Evolutionary conservation across 2,329 filamentous ascomycete species (phyloP), one percentile per base, ranked within the genome.

Genomic region (Aspergillus fischeri): DNA sequence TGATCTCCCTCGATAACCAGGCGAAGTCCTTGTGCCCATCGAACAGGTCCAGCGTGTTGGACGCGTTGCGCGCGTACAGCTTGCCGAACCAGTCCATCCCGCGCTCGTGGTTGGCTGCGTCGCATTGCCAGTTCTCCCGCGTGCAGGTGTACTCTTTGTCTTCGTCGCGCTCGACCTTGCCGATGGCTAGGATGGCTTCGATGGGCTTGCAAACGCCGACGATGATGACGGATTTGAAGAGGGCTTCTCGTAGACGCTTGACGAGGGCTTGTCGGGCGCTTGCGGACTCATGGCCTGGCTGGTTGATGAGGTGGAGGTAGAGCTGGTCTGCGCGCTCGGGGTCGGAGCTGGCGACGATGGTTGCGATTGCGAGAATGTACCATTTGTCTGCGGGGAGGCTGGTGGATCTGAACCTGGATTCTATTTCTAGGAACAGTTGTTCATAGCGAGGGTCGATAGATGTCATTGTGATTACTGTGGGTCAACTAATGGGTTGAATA

Each of bases 1-100:
- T 86, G 14, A 88, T 83, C 20, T 88, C 89, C 52, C 90, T 80
- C 73, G 92, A 89, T 75, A 95, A 83, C 67, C 85, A 86, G 9
- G 83, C 80, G 70, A 96, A 91, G 32, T 77, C 72, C 21, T 58
- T 59, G 51, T 74, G 71, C 25, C 70, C 68, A 14, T 42, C 55
- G 51, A 73, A 71, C 38, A 72, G 25, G 45, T 71, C 64, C 58
- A 73, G 52, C 3, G 70, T 73, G 71, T 54, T 58, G 1, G 52
- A 58, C 7, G 65, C 74, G 61, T 86, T 81, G 44, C 79, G 76
- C 52, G 78, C 73, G 67, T 86, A 86, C 9, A 88, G 74, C 50
- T 81, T 80, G 49, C 77, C 72, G 58, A 85, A 76, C 84, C 84
- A 88, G 4, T 72, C 78, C 17, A 75, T 72, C 4, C 80, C 85